Evolutionary conservation across 805 yeast genomes (phyloP).

Genomic region (Candida tibetensis): DNA sequence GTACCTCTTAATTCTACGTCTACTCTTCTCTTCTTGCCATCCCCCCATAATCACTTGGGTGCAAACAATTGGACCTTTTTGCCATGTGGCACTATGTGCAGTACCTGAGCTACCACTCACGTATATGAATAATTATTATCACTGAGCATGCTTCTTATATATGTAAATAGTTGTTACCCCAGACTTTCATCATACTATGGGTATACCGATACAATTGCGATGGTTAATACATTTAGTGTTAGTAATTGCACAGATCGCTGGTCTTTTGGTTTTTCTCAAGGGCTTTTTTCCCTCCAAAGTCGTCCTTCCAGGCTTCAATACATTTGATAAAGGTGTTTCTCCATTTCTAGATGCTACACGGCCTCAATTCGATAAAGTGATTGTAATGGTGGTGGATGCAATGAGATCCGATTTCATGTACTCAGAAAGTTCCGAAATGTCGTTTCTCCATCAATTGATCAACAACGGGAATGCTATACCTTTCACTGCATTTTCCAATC

Average conservation of each 20-base stretch:
- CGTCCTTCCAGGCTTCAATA: constrained; percentile 57
- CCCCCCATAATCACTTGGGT: no score
- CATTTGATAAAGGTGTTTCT: constrained; percentile 24
- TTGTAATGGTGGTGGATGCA: constrained; percentile 90
- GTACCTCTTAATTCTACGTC: no score
- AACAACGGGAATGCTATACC: constrained; percentile 73
- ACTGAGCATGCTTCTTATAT: no score
- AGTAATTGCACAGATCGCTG: constrained; percentile 29
- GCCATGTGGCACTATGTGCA: no score
- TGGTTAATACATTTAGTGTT: constrained; percentile 15
- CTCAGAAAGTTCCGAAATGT: constrained; percentile 61
- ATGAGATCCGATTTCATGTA: constrained; percentile 85
- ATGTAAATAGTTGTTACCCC: no score
- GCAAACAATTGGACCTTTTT: no score
- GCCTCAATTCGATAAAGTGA: constrained; percentile 61
- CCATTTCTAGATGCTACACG: constrained; percentile 20
- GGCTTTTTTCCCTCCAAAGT: constrained; percentile 95
- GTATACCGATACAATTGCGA: constrained; percentile 8
- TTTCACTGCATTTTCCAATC: constrained; percentile 86
- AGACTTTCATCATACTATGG: no score
- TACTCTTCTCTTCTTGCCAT: no score
- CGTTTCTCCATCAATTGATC: constrained; percentile 61
- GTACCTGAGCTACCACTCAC: no score
- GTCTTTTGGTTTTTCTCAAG: constrained; percentile 60
- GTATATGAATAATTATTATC: no score